Percentiles rank a stretch among this genome's conserved stretches.
Evolutionary conservation across 352 stramenopile genomes (phyloP).

Genomic region (Globisporangium viniferum): DNA sequence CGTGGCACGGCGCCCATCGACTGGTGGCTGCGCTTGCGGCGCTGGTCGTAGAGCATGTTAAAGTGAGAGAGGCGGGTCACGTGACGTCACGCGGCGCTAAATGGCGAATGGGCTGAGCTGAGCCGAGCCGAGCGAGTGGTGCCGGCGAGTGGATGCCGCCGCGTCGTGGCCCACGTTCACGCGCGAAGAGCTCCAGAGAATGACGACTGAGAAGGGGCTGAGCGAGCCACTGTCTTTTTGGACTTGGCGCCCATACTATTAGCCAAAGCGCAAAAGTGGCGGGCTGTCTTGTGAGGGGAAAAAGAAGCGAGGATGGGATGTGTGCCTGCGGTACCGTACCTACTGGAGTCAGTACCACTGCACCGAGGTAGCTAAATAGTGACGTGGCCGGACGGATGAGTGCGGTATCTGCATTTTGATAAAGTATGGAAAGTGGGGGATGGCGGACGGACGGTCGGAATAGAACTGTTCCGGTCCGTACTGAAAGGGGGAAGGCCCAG

Average conservation of each 20-base stretch:
- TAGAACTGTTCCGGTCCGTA: not conserved
- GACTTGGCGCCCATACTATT: not conserved
- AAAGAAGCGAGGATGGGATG: not conserved
- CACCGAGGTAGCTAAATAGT: not conserved
- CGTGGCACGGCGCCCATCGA: not conserved
- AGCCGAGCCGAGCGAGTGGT: not conserved
- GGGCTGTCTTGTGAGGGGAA: not conserved
- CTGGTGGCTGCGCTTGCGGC: slow-evolving; percentile 2
- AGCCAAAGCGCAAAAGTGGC: not conserved
- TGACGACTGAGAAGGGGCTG: not conserved
- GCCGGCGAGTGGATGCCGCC: not conserved
- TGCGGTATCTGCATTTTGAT: not conserved
- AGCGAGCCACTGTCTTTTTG: not conserved
- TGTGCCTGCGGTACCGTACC: not conserved
- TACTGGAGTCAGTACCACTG: not conserved
- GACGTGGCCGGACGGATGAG: not conserved
- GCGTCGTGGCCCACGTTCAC: not conserved
- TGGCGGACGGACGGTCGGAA: not conserved
- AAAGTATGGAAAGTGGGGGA: not conserved
- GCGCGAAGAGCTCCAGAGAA: not conserved
- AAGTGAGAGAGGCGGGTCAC: not conserved
- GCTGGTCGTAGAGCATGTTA: slow-evolving; percentile 10
- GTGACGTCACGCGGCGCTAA: not conserved
- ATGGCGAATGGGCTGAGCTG: not conserved
- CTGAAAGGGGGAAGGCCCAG: not conserved